These are phyloP conservation scores for Aspergillus bombycis DNA, from an alignment of 2,329 filamentous ascomycete species.

Conservation along the genomic window DNA sequence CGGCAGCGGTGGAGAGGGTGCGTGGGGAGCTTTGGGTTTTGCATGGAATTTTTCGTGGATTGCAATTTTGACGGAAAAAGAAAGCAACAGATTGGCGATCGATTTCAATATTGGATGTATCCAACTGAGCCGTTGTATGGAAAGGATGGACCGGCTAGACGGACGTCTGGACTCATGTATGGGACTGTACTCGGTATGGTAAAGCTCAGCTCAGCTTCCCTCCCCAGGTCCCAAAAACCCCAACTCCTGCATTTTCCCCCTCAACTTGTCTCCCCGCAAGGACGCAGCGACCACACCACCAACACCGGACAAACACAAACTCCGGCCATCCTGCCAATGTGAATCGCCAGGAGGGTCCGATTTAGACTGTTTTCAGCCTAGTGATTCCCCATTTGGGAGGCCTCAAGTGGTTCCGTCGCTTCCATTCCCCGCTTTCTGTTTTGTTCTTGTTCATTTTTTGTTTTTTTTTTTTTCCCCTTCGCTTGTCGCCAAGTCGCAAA, in stretches of 20 bases:
- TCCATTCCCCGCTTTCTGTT: conserved; percentile 12
- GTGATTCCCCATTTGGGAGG: neutral
- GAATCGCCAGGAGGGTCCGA: neutral
- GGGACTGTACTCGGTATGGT: neutral
- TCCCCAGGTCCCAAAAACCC: neutral
- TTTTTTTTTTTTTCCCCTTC: neutral
- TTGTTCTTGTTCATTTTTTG: neutral
- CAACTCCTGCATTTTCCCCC: neutral
- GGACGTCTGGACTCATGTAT: neutral
- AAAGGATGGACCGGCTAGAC: too few relatives aligned
- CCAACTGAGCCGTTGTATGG: too few relatives aligned
- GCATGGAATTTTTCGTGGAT: neutral
- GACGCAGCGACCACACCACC: neutral
- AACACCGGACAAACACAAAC: conserved; percentile 4
- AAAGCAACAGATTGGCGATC: neutral
- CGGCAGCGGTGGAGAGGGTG: neutral
- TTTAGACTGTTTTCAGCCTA: neutral
- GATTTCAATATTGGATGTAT: neutral
- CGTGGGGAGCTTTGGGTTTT: neutral
- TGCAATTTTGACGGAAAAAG: neutral
- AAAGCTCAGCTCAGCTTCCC: neutral
- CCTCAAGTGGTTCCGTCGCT: neutral
- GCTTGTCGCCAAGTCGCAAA: conserved; percentile 6
- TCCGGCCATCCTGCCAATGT: neutral
- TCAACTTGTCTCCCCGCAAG: conserved; percentile 1